Evolutionary conservation across 202 grass and related monocot genomes (phyloP), one percentile per base, ranked within the genome.

Genomic region (Brachypodium distachyon): DNA sequence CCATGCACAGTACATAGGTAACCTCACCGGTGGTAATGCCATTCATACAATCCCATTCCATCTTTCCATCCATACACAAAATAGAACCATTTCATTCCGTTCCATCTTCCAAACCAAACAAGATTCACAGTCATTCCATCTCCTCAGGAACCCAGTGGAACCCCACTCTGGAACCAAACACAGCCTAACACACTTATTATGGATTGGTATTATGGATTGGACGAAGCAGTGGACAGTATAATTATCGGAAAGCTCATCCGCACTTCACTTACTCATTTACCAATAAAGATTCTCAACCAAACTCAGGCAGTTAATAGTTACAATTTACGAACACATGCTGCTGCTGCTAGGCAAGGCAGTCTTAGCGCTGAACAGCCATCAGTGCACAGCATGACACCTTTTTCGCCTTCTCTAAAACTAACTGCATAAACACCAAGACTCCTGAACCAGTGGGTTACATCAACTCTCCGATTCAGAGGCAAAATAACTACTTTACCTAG

Each of bases 321-420:
- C 43, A 61, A 84, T 74, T 49, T 85, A 83, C 86, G 70, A 39
- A 63, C 42, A 39, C 39, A 76, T 58, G 65, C 25, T 27, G 14
- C 36, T 58, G 65, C 25, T 27, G 14, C 36, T 50, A 64, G 56
- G 16, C n/a, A 72, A 56, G 12, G 17, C 43, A 37, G 33, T 59
- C 58, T 47, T 38, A 40, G 38, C 36, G 25, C 28, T 14, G 36
- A 74, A 19, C 32, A 64, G 76, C 21, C 39, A 63, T 41, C 48
- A 38, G 8, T 17, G 64, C 19, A 47, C 31, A 67, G 44, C 42
- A 69, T 21, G 47, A 41, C 8, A 51, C 8, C 19, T 22, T 34
- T n/a, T 58, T 32, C 9, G n/a, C 65, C 73, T 14, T 34, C 41
- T 51, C 40, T 33, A 64, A 64, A 70, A 4, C 6, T 52, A 50